Conservation (phyloP, 805 yeast species). For the Yarrowia porcina region DNA sequence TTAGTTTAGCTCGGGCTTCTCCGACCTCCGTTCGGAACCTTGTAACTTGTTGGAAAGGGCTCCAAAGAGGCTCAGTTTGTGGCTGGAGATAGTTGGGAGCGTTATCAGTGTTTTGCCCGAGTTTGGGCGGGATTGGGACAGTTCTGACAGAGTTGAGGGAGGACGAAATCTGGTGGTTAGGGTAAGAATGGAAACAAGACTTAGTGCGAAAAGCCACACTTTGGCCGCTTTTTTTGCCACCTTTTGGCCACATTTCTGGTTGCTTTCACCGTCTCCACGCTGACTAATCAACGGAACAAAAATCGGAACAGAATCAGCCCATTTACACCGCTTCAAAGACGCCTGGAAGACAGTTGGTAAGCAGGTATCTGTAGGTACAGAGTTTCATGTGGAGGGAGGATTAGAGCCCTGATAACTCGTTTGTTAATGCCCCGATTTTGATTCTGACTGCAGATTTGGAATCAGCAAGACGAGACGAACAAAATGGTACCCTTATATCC, state of each 20-base stretch:
- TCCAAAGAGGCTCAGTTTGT: not conserved
- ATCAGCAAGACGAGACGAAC: not conserved
- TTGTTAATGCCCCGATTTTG: not conserved
- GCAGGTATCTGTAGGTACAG: slow-evolving; percentile 4
- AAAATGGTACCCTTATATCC: too few relatives aligned
- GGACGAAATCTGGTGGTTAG: too few relatives aligned
- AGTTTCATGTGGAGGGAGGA: not conserved
- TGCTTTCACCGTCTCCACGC: too few relatives aligned
- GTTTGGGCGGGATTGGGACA: not conserved
- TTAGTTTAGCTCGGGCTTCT: slow-evolving; percentile 2
- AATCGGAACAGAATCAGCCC: not conserved
- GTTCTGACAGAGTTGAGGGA: too few relatives aligned
- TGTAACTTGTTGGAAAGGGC: not conserved
- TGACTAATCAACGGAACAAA: not conserved
- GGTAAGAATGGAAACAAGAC: too few relatives aligned
- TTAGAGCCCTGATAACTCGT: not conserved
- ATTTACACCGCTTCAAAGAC: slow-evolving; percentile 1
- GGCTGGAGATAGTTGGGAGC: not conserved
- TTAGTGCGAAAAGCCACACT: too few relatives aligned
- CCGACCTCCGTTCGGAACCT: not conserved
- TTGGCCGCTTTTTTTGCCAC: too few relatives aligned
- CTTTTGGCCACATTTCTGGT: too few relatives aligned
- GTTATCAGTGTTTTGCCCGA: not conserved
- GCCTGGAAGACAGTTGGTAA: not conserved
- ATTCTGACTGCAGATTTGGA: not conserved